Base-by-base conservation (phyloP, 768 basidiomycete genomes). In the Lentinula sp. region DNA sequence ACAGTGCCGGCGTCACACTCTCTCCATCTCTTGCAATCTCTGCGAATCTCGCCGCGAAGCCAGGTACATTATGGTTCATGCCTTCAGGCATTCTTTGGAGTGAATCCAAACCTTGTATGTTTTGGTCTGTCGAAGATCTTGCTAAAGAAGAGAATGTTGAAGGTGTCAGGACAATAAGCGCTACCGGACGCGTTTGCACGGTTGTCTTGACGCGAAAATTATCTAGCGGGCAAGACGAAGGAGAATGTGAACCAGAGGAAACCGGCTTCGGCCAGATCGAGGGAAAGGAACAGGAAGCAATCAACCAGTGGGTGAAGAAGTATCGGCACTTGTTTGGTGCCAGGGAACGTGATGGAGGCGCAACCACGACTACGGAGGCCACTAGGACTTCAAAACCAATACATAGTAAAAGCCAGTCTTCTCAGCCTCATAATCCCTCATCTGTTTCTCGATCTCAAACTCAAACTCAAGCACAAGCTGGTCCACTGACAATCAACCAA, bases 371-470 rank as follows among this genome's bases (percentile, higher is more conserved):
- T 7, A 18, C 16, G n/a, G 21, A 10, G 21, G 45, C 37, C 37
- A 39, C 2, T 8, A 39, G 13, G 9, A 8, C 4, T 5, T 2
- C 37, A 39, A 39, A 13, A 39, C 7, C 9, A 39, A 39, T 13
- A 39, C 7, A 39, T 39, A 39, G 13, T 13, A 2, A 9, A 39
- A 0, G 9, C 9, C 37, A 39, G 37, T 39, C 37, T 13, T 39
- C 37, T 21, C 18, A 21, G 18, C 81, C 85, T 70, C 77, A 1
- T 89, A 88, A 0, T 86, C 78, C 48, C 73, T 93, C 43, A 89
- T 88, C 86, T 92, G 91, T 76, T 75, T 87, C 50, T 72, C 49
- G 4, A 13, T 13, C 21, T 15, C 49, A 51, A 15, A 13, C 49
- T 28, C 52, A 32, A 10, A 10, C 13, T 18, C 52, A 32, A 32